Conservation (phyloP, 179 eudicot species). For the Silene noctiflora region DNA sequence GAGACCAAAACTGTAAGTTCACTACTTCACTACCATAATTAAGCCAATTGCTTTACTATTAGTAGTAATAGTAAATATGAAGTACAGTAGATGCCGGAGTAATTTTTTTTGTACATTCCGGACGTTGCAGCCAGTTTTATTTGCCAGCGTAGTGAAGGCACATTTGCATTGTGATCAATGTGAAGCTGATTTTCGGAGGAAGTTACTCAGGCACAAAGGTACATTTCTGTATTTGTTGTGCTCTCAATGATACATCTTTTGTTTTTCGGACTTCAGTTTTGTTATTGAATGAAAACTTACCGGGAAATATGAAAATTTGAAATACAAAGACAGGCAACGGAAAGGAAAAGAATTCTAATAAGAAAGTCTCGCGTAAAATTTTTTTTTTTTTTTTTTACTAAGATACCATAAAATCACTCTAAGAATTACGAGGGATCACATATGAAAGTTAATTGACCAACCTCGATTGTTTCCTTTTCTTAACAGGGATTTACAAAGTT, state of each 20-base stretch:
- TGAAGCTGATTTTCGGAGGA: conserved; percentile 52
- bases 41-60: no score
- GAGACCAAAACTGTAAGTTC: conserved; percentile 49
- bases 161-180: conserved; percentile 65
- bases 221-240: background rate
- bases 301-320: no score
- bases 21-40: background rate
- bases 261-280: no score
- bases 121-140: conserved; percentile 31
- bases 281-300: no score
- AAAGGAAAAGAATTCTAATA: no score
- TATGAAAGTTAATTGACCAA: no score
- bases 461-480: background rate
- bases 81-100: background rate
- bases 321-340: no score
- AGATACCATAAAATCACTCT: no score
- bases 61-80: background rate
- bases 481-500: conserved; percentile 62
- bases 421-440: no score
- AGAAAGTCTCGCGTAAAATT: no score
- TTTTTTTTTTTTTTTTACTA: no score
- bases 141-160: conserved; percentile 39
- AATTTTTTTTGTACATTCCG: background rate
- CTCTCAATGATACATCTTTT: no score
- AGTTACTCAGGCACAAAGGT: conserved; percentile 69